A percentile compares a stretch with the other conserved stretches of the same genome.
Conservation (phyloP, 2,329 filamentous ascomycete species). For the Didymella exigua region DNA sequence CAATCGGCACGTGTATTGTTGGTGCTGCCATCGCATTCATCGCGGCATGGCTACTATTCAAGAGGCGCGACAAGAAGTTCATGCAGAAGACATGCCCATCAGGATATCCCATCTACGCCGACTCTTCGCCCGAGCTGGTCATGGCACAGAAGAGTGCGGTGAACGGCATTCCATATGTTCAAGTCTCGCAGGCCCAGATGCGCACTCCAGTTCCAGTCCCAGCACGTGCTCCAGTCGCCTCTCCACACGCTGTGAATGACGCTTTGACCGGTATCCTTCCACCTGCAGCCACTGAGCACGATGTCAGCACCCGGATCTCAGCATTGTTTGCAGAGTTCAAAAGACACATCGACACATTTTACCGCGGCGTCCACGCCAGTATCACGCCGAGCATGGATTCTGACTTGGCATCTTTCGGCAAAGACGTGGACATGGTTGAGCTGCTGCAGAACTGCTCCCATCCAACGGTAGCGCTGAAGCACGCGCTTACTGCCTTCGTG, state of each 20-base stretch:
- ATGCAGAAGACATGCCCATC: conserved; percentile 7
- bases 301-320: conserved; percentile 27
- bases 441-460: conserved; percentile 32
- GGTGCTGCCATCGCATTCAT: conserved; percentile 40
- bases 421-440: conserved; percentile 31
- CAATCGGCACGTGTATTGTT: conserved; percentile 20
- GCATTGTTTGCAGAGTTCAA: conserved; percentile 37
- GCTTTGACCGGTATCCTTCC: conserved; percentile 33
- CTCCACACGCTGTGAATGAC: conserved; percentile 18
- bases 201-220: conserved; percentile 9
- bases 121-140: conserved; percentile 33
- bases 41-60: conserved; percentile 39
- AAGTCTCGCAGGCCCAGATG: conserved; percentile 33
- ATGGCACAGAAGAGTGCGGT: conserved; percentile 30
- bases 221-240: not conserved
- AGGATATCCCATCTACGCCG: conserved; percentile 23
- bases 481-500: conserved; percentile 37
- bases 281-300: conserved; percentile 28
- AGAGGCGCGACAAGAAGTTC: conserved; percentile 24
- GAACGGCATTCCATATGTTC: conserved; percentile 29
- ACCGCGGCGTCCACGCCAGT: conserved; percentile 43
- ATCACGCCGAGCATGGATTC: conserved; percentile 42
- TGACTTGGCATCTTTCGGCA: conserved; percentile 37
- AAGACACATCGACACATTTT: conserved; percentile 39
- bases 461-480: conserved; percentile 39